Evolutionary conservation across 345 rosid species (phyloP).

Genomic region (Citropsis articulata): DNA sequence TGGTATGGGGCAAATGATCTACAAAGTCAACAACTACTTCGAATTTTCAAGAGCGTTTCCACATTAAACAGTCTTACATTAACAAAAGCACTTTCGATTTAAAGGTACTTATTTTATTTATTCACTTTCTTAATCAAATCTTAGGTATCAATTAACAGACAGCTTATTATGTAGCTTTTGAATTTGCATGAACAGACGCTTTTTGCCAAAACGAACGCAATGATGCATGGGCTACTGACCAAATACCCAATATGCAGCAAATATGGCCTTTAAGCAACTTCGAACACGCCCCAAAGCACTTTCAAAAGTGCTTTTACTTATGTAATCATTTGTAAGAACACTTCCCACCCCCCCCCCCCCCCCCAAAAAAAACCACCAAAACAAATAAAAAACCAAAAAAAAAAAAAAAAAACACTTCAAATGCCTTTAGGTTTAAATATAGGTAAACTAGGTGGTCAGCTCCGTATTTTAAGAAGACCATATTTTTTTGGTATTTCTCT

Average conservation of each 20-base stretch:
- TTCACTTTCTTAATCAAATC: background rate
- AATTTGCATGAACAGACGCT: background rate
- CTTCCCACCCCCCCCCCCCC: too few relatives aligned
- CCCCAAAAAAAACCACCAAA: too few relatives aligned
- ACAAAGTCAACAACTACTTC: conserved; percentile 7
- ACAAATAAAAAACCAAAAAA: too few relatives aligned
- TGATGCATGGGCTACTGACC: background rate
- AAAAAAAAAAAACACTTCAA: too few relatives aligned
- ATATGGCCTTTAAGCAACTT: background rate
- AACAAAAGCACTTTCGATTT: background rate
- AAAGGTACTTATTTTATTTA: background rate
- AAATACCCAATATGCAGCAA: too few relatives aligned
- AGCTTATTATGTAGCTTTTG: background rate
- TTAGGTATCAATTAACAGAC: background rate
- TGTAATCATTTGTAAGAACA: too few relatives aligned
- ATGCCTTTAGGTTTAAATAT: too few relatives aligned
- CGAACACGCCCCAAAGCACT: background rate
- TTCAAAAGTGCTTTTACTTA: background rate
- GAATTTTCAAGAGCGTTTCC: background rate
- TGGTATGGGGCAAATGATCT: background rate
- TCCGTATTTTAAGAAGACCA: too few relatives aligned
- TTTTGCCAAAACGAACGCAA: background rate
- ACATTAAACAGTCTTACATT: background rate
- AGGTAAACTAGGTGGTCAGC: too few relatives aligned
- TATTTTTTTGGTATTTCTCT: too few relatives aligned